Percentiles rank a stretch among this genome's conserved stretches.
Evolutionary conservation across 163 green algal species (phyloP).

Genomic region (Scenedesmus sp.): DNA sequence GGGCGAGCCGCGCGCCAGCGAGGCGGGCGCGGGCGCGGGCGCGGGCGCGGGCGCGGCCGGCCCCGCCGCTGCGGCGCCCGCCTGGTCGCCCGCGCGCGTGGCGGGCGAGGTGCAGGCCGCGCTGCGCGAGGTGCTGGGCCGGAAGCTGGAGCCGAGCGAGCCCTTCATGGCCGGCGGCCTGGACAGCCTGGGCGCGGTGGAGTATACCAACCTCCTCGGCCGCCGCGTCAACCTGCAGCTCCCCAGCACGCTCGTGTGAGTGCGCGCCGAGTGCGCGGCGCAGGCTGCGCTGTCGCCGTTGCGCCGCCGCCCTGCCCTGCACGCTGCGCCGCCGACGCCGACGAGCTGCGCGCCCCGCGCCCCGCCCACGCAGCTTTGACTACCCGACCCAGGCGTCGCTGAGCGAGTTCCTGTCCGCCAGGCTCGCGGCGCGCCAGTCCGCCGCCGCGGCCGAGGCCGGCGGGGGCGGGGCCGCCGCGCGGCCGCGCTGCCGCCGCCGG

Average conservation of each 20-base stretch:
- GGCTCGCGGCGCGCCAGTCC: constrained; percentile 27
- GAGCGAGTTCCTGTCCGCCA: constrained; percentile 47
- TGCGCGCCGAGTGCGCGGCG: no score
- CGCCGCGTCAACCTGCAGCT: constrained; percentile 65
- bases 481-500: no score
- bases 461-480: no score
- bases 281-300: no score
- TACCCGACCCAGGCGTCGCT: constrained; percentile 71
- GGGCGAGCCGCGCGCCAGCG: not conserved
- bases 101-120: constrained; percentile 48
- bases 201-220: constrained; percentile 84
- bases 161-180: constrained; percentile 76
- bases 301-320: no score
- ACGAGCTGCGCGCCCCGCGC: no score
- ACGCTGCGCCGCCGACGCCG: no score
- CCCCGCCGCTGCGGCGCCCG: not conserved
- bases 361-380: no score
- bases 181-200: constrained; percentile 88
- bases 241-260: constrained; percentile 75
- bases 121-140: constrained; percentile 63
- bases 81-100: constrained; percentile 32
- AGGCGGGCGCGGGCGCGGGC: not conserved
- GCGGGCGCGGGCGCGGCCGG: not conserved
- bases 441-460: not conserved
- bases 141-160: constrained; percentile 50